phyloP scores from a whole-genome alignment of 169 alveolate genomes.

The Plasmodium berghei region DNA sequence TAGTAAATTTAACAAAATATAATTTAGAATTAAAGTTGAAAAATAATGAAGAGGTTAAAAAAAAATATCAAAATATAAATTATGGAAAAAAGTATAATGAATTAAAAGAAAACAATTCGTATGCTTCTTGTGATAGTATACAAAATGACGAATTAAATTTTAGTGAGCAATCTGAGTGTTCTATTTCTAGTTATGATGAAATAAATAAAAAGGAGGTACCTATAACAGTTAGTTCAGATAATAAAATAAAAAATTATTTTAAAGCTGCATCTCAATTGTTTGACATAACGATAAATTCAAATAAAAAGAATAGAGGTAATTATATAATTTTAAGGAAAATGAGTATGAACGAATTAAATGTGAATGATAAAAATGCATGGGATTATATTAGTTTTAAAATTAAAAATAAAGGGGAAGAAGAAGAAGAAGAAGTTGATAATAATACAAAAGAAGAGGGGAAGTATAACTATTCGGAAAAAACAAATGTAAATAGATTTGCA shows the following conservation, averaged over 20 bases:
- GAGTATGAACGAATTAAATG: conserved; percentile 45
- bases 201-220: not conserved
- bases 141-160: conserved; percentile 36
- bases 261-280: not conserved
- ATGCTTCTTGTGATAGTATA: not conserved
- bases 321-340: not conserved
- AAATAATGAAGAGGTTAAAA: conserved; percentile 15
- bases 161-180: conserved; percentile 31
- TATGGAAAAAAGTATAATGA: not conserved
- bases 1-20: conserved; percentile 51
- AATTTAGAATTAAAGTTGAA: conserved; percentile 26
- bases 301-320: not conserved
- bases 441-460: not conserved
- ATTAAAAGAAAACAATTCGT: not conserved
- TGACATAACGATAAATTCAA: not conserved
- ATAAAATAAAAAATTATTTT: not conserved
- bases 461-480: not conserved
- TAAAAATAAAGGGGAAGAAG: not conserved
- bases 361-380: conserved; percentile 55
- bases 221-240: not conserved
- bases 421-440: not conserved
- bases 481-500: not conserved
- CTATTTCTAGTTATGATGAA: conserved; percentile 24
- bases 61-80: not conserved
- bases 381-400: conserved; percentile 39